A percentile compares a stretch with the other conserved stretches of the same genome.
phyloP scores from a whole-genome alignment of 306 rosid genomes.

The Medicago arabica region DNA sequence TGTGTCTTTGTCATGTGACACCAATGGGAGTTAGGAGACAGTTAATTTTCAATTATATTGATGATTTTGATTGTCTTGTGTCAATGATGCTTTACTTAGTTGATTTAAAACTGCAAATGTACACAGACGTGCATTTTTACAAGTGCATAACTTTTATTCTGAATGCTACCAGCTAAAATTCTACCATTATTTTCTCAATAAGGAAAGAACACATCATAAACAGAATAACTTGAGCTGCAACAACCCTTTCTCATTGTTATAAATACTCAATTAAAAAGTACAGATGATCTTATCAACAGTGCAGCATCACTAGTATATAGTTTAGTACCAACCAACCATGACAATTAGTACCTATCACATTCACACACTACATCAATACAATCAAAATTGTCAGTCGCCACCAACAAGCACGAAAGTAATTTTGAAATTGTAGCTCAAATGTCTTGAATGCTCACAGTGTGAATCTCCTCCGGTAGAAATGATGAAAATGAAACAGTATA shows the following conservation, averaged over 20 bases:
- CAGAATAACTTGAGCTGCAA: background rate
- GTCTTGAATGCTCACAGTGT: background rate
- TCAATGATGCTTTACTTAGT: no score
- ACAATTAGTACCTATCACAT: background rate
- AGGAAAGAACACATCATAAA: background rate
- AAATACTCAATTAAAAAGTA: background rate
- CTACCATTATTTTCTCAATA: background rate
- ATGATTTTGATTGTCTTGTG: background rate
- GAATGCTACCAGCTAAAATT: background rate
- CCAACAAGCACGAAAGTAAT: background rate
- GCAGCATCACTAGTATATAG: background rate
- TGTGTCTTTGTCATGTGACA: background rate
- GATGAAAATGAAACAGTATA: background rate
- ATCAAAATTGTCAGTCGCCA: background rate
- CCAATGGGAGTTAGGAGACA: background rate
- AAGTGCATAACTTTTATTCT: background rate
- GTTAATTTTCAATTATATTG: background rate
- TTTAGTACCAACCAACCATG: background rate
- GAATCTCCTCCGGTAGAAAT: background rate
- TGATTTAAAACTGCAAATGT: constrained; percentile 34
- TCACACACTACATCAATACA: background rate
- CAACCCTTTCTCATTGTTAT: background rate
- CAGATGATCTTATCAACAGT: background rate
- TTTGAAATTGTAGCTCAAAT: background rate
- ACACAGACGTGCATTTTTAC: background rate